Percentiles rank a stretch among this genome's conserved stretches.
phyloP scores from a whole-genome alignment of 139 green algal genomes.

The Protoeuglena noctilucae region DNA sequence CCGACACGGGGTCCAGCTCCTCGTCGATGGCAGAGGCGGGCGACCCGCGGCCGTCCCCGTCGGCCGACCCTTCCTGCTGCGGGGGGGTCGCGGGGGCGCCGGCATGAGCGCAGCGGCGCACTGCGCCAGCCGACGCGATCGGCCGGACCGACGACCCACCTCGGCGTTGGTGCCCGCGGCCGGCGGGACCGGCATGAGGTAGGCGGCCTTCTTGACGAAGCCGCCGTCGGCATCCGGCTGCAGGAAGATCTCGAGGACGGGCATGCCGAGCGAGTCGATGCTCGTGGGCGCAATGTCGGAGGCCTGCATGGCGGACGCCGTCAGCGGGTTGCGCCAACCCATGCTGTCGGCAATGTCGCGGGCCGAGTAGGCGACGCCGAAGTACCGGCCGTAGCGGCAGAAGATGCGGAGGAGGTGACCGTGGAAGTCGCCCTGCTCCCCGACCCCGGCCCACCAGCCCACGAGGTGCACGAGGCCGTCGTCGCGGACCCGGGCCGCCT shows the following conservation, averaged over 20 bases:
- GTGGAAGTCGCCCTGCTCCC: constrained; percentile 27
- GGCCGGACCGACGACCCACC: no score
- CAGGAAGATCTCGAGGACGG: constrained; percentile 50
- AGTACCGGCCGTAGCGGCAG: constrained; percentile 25
- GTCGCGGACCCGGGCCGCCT: constrained; percentile 47
- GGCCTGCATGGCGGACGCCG: neutral
- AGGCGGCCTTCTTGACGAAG: neutral
- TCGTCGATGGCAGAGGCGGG: no score
- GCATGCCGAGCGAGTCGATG: neutral
- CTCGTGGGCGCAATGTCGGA: neutral
- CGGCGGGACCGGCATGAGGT: neutral
- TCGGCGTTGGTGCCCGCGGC: no score
- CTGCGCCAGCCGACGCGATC: no score
- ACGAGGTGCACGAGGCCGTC: constrained; percentile 23
- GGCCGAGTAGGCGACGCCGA: constrained; percentile 32
- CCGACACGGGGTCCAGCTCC: neutral
- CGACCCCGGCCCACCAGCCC: constrained; percentile 59
- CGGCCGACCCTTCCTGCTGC: no score
- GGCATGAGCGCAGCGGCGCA: no score
- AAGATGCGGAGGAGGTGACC: constrained; percentile 56
- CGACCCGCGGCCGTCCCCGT: no score
- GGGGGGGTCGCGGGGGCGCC: no score
- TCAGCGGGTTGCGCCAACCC: constrained; percentile 1
- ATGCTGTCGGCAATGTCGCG: constrained; percentile 32
- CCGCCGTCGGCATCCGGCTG: constrained; percentile 7